A percentile compares a stretch with the other conserved stretches of the same genome.
These are phyloP conservation scores for Biscogniauxia marginata DNA, from an alignment of 2,329 filamentous ascomycete genomes.

Conservation along the genomic window DNA sequence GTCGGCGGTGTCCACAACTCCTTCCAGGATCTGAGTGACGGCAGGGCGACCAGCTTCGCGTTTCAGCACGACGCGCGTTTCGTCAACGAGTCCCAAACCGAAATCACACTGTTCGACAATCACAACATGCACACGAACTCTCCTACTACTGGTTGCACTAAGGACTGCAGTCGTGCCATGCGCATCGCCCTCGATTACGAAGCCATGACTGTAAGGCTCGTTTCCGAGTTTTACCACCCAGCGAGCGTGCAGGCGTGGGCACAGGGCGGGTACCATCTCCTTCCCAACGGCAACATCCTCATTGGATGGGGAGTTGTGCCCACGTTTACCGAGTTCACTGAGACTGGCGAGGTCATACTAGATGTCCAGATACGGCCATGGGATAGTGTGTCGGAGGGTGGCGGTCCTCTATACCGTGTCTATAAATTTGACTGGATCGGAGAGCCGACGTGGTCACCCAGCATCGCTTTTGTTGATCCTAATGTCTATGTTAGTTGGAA, in stretches of 20 bases:
- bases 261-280: slow-evolving; percentile 49
- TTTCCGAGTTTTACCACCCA: slow-evolving; percentile 43
- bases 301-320: slow-evolving; percentile 57
- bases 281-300: slow-evolving; percentile 52
- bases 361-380: slow-evolving; percentile 41
- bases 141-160: slow-evolving; percentile 27
- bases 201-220: slow-evolving; percentile 41
- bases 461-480: slow-evolving; percentile 21
- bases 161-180: slow-evolving; percentile 41
- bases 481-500: slow-evolving; percentile 44
- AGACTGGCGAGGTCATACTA: slow-evolving; percentile 51
- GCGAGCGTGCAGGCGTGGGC: slow-evolving; percentile 38
- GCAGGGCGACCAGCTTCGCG: slow-evolving; percentile 35
- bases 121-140: slow-evolving; percentile 29
- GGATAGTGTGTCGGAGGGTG: slow-evolving; percentile 38
- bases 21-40: slow-evolving; percentile 36
- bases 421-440: slow-evolving; percentile 54
- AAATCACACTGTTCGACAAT: slow-evolving; percentile 40
- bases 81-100: slow-evolving; percentile 27
- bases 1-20: slow-evolving; percentile 38
- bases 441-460: slow-evolving; percentile 31
- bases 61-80: slow-evolving; percentile 42
- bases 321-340: slow-evolving; percentile 45
- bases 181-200: slow-evolving; percentile 45
- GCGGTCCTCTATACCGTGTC: slow-evolving; percentile 48